phyloP scores from a whole-genome alignment of 1,284 basidiomycete genomes.

The Trichosporon faecale region DNA sequence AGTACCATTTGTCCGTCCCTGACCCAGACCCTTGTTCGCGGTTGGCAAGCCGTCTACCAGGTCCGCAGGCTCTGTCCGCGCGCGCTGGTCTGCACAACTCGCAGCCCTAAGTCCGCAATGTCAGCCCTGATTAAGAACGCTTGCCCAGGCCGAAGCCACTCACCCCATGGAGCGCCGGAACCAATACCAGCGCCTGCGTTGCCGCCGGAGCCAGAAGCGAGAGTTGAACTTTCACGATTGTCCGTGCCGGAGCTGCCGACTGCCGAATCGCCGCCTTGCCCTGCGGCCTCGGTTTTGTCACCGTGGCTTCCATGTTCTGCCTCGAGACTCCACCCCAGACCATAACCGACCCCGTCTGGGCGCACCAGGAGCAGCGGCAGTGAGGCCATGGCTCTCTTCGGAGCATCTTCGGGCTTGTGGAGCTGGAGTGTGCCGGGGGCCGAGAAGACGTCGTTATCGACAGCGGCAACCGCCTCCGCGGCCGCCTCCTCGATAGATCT shows the following conservation, averaged over 20 bases:
- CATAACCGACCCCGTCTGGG: constrained; percentile 31
- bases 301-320: constrained; percentile 13
- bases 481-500: not conserved
- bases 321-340: constrained; percentile 31
- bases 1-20: not conserved
- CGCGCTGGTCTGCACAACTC: constrained; percentile 16
- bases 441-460: not conserved
- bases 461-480: not conserved
- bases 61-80: constrained; percentile 8
- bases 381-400: constrained; percentile 7
- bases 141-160: not conserved
- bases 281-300: not conserved
- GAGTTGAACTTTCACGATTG: not conserved
- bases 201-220: constrained; percentile 5
- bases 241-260: constrained; percentile 4
- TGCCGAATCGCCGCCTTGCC: not conserved
- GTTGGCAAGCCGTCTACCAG: constrained; percentile 3
- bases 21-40: not conserved
- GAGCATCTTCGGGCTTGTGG: constrained; percentile 2
- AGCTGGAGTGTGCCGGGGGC: constrained; percentile 11
- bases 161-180: constrained; percentile 14
- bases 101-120: constrained; percentile 22
- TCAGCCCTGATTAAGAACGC: constrained; percentile 16
- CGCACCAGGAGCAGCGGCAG: constrained; percentile 32
- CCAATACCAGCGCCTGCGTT: not conserved